Evolutionary conservation across 208 protist genomes (phyloP), one percentile per base, ranked within the genome.

Genomic region (Wallacemonas sp.): DNA sequence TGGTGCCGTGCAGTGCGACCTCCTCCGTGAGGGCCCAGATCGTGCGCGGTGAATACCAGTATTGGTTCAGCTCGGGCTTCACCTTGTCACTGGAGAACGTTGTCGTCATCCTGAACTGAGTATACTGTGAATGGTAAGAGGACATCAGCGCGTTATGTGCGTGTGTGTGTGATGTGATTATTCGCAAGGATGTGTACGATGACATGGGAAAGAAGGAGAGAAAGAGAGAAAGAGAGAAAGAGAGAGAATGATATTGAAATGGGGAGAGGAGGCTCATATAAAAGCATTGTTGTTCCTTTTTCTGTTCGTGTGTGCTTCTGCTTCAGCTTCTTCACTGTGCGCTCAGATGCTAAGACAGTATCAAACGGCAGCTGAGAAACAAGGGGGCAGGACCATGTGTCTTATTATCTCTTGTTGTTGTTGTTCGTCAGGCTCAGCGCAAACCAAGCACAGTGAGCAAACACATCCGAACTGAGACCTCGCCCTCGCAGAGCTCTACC

Each of bases 21-120:
- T 97, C 95, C 0, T 66, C 64, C 15, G 92, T 27, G 2, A 98
- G 34, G 0, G 75, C 49, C 11, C 77, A 22, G 56, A 97, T 94
- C 11, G 93, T 97, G 34, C 70, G 30, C n/a, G 58, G 26, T n/a
- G 86, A 95, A 78, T 97, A 98, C 93, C 95, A 98, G 70, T 98
- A 98, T 70, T 98, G 95, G 64, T 98, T 98, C 46, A 90, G 75
- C 65, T 95, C 80, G 1, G 67, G 60, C 39, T 96, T 92, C 28
- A 82, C 87, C 38, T 17, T 38, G 14, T 66, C 49, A 53, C n/a
- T 4, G 24, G 66, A 34, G 30, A 77, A 77, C 2, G 59, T 65
- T 19, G 58, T 49, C 15, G 53, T 64, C 41, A 47, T 64, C 3
- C 27, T 24, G n/a, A n/a, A n/a, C n/a, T n/a, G n/a, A n/a, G n/a